A percentile compares a stretch with the other conserved stretches of the same genome.
phyloP scores from a whole-genome alignment of 2,329 filamentous ascomycete species.

The Curvularia verruculosa region DNA sequence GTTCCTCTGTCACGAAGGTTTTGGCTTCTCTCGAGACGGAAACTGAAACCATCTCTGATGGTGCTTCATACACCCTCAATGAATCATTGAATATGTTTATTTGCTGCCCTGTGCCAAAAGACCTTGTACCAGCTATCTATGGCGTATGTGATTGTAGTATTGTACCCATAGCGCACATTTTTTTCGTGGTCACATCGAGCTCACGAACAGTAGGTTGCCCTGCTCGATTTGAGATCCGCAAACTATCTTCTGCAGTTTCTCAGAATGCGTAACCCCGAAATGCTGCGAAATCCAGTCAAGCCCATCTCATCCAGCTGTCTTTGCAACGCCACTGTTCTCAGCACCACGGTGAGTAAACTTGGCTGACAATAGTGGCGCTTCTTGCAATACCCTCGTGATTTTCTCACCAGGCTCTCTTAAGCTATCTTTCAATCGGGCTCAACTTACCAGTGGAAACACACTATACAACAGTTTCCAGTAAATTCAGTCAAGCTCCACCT shows the following conservation, averaged over 20 bases:
- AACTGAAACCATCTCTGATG: not conserved
- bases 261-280: not conserved
- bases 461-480: not conserved
- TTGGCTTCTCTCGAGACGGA: not conserved
- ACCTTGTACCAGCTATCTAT: not conserved
- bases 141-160: not conserved
- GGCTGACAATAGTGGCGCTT: constrained; percentile 29
- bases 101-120: not conserved
- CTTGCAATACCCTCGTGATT: constrained; percentile 26
- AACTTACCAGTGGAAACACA: not conserved
- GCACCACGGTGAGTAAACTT: not conserved
- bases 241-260: not conserved
- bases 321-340: not conserved
- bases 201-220: not conserved
- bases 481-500: not conserved
- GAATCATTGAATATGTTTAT: not conserved
- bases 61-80: not conserved
- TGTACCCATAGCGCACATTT: not conserved
- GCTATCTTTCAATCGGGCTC: constrained; percentile 3
- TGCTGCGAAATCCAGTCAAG: not conserved
- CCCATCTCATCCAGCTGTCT: not conserved
- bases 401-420: not conserved
- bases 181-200: not conserved
- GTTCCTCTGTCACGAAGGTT: not conserved
- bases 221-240: not conserved